phyloP scores from a whole-genome alignment of 1,284 basidiomycete species.

The Melampsora larici-populina region DNA sequence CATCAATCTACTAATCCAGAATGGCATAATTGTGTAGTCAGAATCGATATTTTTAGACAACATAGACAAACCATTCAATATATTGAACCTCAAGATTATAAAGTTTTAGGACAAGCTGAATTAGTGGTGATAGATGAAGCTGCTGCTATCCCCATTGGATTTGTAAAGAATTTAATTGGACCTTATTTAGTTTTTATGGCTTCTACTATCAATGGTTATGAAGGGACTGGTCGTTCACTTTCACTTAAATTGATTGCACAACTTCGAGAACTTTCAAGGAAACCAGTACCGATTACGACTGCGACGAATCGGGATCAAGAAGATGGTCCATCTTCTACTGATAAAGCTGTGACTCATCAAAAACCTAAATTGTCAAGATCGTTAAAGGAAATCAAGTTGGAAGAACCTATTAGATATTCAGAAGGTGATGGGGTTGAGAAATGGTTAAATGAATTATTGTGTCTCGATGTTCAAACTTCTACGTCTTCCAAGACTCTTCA shows the following conservation, averaged over 20 bases:
- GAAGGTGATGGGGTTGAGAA: constrained; percentile 84
- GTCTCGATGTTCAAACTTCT: constrained; percentile 79
- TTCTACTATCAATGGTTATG: constrained; percentile 98
- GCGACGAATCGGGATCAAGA: constrained; percentile 55
- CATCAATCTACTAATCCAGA: constrained; percentile 83
- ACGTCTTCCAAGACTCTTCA: constrained; percentile 58
- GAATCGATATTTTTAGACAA: constrained; percentile 89
- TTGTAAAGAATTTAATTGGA: constrained; percentile 90
- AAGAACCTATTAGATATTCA: constrained; percentile 90
- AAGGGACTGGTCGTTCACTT: constrained; percentile 94
- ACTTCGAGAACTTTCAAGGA: constrained; percentile 79
- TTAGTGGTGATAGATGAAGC: constrained; percentile 98
- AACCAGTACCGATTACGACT: constrained; percentile 48
- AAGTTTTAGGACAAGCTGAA: constrained; percentile 95
- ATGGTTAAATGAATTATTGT: constrained; percentile 89
- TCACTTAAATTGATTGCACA: constrained; percentile 98
- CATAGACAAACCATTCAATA: constrained; percentile 95
- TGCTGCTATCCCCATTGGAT: constrained; percentile 91
- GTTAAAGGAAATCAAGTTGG: constrained; percentile 88
- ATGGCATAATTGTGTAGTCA: constrained; percentile 90
- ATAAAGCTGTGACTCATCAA: constrained; percentile 45
- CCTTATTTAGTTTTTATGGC: constrained; percentile 98
- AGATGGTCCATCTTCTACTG: constrained; percentile 52
- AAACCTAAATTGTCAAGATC: constrained; percentile 58
- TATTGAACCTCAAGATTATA: constrained; percentile 94